phyloP scores from a whole-genome alignment of 441 rosid genomes.

The Corymbia citriodora region DNA sequence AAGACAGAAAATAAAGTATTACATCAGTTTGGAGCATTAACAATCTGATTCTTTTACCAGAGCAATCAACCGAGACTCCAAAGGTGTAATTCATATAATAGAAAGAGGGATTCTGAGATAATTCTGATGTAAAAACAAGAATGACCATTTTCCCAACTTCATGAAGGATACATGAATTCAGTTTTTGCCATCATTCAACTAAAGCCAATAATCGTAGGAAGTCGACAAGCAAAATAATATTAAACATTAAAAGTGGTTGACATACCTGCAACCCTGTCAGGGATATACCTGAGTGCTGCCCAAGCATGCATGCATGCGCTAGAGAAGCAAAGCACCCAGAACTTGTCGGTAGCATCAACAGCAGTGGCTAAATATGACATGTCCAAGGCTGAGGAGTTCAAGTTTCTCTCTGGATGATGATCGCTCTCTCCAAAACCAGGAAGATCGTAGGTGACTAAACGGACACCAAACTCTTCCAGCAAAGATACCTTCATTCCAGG shows the following conservation, averaged over 20 bases:
- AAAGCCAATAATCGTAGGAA: background rate
- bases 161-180: background rate
- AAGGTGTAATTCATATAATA: background rate
- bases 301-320: conserved; percentile 61
- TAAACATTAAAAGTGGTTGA: background rate
- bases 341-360: conserved; percentile 34
- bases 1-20: background rate
- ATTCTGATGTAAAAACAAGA: background rate
- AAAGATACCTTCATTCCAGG: conserved; percentile 70
- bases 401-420: conserved; percentile 56
- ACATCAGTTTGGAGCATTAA: background rate
- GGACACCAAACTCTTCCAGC: conserved; percentile 70
- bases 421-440: conserved; percentile 84
- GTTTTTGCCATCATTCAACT: background rate
- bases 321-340: conserved; percentile 71
- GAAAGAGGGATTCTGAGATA: background rate
- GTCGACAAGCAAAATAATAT: background rate
- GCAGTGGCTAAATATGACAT: conserved; percentile 50
- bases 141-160: background rate
- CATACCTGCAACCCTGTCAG: conserved; percentile 52
- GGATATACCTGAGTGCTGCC: conserved; percentile 60
- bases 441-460: conserved; percentile 63
- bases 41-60: background rate
- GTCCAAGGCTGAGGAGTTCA: conserved; percentile 62
- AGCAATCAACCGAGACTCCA: background rate